These are phyloP conservation scores for Exobasidium cylindrosporum DNA, from an alignment of 1,284 basidiomycete genomes.

Conservation along the genomic window DNA sequence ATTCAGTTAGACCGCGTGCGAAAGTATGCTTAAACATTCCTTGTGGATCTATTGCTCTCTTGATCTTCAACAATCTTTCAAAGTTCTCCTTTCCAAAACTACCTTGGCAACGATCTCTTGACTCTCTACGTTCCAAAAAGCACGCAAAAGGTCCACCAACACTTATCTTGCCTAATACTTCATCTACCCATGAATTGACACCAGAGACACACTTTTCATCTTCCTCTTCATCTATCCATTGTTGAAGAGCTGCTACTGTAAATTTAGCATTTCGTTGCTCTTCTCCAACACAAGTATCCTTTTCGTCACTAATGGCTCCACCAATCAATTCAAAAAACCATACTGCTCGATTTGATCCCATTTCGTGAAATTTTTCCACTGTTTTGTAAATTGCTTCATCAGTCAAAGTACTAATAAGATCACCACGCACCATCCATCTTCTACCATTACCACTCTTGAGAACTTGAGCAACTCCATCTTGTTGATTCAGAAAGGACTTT, in stretches of 20 bases:
- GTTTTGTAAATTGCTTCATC: constrained; percentile 82
- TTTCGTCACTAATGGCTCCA: constrained; percentile 70
- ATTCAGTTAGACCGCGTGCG: constrained; percentile 9
- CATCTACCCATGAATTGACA: constrained; percentile 64
- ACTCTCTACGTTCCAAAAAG: constrained; percentile 38
- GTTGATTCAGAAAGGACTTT: constrained; percentile 80
- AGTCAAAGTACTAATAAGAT: constrained; percentile 68
- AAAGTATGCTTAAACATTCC: constrained; percentile 41
- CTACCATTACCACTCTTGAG: constrained; percentile 69
- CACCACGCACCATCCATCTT: constrained; percentile 40
- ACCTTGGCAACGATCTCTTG: constrained; percentile 30
- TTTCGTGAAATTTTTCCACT: constrained; percentile 70
- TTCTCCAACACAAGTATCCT: constrained; percentile 67
- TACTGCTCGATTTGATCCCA: constrained; percentile 60
- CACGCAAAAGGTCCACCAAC: constrained; percentile 41
- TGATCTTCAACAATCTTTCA: constrained; percentile 29
- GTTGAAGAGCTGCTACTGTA: constrained; percentile 82
- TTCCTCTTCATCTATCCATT: constrained; percentile 78
- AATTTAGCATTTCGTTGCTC: constrained; percentile 74
- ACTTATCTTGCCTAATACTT: constrained; percentile 29
- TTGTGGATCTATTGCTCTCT: constrained; percentile 34
- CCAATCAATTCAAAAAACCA: constrained; percentile 66
- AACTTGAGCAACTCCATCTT: constrained; percentile 83
- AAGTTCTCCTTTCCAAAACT: constrained; percentile 38
- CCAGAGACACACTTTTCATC: constrained; percentile 74